Evolutionary conservation across 805 yeast species (phyloP), one percentile per base, ranked within the genome.

Genomic region (Candida endomychidarum): DNA sequence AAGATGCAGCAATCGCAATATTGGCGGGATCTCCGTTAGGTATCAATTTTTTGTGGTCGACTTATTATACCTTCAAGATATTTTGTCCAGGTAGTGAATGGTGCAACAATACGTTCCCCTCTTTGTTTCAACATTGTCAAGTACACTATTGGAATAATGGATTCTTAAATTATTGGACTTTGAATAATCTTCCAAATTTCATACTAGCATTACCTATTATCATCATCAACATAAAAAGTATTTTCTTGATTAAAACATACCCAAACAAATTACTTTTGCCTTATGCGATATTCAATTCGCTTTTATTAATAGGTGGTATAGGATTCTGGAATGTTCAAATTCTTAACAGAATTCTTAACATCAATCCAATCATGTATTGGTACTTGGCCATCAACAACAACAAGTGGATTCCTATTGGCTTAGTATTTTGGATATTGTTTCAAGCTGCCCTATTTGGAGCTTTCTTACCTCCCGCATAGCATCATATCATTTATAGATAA

Each of bases 381-480:
- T 81, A 79, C 55, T 51, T 82, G 19, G 77, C 84, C n/a, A 35
- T 43, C 3, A 21, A 21, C 15, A 31, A 41, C 26, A 21, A 34
- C 14, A 22, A 30, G 11, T 21, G 32, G 15, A 14, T 45, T 10
- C 5, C 21, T 4, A 8, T 29, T 10, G 41, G 37, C 66, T 63
- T 78, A 50, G 48, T 80, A 5, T 49, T 74, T 0, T 90, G 96
- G 95, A 68, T 65, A 16, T 56, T 81, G 5, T 51, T 80, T 2
- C 96, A 90, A 60, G 75, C 90, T 0, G 74, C 78, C 1, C 63
- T 90, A 37, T 90, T 78, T 63, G 86, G 83, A 6, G 81, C 81
- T n/a, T 90, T 86, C 55, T 67, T 90, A 30, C 98, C 97, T 2
- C 98, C 98, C 4, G 98, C 98, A n/a, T 88, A 46, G 29, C 22